Evolutionary conservation across 164 flowering plant genomes (phyloP).

Genomic region (Vitis rotundifolia): DNA sequence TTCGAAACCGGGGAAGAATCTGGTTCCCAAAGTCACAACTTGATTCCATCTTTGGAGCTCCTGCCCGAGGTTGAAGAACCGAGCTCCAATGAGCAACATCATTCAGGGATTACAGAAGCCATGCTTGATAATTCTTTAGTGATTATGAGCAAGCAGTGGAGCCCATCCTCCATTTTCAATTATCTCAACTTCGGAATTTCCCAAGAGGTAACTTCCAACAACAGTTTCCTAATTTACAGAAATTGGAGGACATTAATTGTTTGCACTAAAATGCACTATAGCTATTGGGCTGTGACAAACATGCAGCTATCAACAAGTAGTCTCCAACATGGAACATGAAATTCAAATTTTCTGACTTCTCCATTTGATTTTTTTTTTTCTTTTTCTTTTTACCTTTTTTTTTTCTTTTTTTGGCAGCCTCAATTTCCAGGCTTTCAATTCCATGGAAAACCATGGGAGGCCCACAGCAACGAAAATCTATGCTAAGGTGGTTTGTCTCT

Average conservation of each 20-base stretch:
- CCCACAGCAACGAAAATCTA: slow-evolving; percentile 13
- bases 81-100: neutral
- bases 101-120: neutral
- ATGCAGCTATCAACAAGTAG: slow-evolving; percentile 10
- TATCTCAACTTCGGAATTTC: slow-evolving; percentile 15
- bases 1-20: slow-evolving; percentile 29
- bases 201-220: slow-evolving; percentile 25
- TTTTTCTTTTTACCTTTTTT: neutral
- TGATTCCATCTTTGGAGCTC: slow-evolving; percentile 20
- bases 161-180: slow-evolving; percentile 20
- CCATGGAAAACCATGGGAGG: slow-evolving; percentile 29
- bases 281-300: slow-evolving; percentile 5
- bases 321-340: neutral
- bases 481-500: slow-evolving; percentile 5
- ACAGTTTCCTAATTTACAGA: slow-evolving; percentile 7
- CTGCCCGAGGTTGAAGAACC: slow-evolving; percentile 22
- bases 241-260: neutral
- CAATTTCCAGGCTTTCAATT: slow-evolving; percentile 23
- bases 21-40: slow-evolving; percentile 21
- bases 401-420: slow-evolving; percentile 13
- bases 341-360: slow-evolving; percentile 3
- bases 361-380: neutral
- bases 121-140: slow-evolving; percentile 16
- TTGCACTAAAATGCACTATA: slow-evolving; percentile 1
- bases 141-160: slow-evolving; percentile 16